A percentile compares a stretch with the other conserved stretches of the same genome.
Evolutionary conservation across 1,284 basidiomycete genomes (phyloP).

Genomic region (Boletus mariae): DNA sequence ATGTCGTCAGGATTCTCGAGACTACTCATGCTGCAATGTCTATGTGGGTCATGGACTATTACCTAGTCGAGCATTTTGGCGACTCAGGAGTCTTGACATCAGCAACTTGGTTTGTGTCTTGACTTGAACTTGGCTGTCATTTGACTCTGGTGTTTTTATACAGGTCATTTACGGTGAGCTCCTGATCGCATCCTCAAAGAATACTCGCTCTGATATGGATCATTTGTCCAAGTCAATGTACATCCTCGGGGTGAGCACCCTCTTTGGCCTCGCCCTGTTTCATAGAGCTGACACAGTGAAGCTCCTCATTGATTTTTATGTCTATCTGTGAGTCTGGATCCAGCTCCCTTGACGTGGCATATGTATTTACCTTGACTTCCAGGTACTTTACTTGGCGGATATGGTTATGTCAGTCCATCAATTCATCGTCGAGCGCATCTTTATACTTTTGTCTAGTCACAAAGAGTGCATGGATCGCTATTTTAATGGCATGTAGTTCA

Average conservation of each 20-base stretch:
- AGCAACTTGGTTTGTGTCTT: slow-evolving; percentile 20
- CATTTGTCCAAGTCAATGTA: slow-evolving; percentile 16
- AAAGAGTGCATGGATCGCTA: slow-evolving; percentile 14
- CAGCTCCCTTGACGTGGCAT: neutral
- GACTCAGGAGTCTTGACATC: slow-evolving; percentile 8
- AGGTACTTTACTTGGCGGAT: slow-evolving; percentile 33
- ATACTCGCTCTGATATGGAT: neutral
- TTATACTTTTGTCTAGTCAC: slow-evolving; percentile 18
- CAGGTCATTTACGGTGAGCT: slow-evolving; percentile 23
- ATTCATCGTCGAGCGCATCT: neutral
- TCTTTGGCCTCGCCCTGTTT: neutral
- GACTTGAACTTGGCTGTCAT: neutral
- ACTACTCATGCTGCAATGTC: slow-evolving; percentile 23
- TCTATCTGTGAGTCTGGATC: slow-evolving; percentile 22
- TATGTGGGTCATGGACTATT: slow-evolving; percentile 26
- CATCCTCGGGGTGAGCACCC: slow-evolving; percentile 20
- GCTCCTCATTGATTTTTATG: slow-evolving; percentile 30
- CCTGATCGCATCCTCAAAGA: neutral
- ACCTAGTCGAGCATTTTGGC: slow-evolving; percentile 19
- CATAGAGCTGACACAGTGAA: slow-evolving; percentile 11
- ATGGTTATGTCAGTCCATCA: slow-evolving; percentile 27
- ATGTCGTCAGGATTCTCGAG: slow-evolving; percentile 17
- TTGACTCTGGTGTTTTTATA: neutral
- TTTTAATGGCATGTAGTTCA: slow-evolving; percentile 23
- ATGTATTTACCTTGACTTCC: neutral